Percentiles rank a stretch among this genome's conserved stretches.
Evolutionary conservation across 2,329 filamentous ascomycete genomes (phyloP).

Genomic region (Xylariaceae sp.): DNA sequence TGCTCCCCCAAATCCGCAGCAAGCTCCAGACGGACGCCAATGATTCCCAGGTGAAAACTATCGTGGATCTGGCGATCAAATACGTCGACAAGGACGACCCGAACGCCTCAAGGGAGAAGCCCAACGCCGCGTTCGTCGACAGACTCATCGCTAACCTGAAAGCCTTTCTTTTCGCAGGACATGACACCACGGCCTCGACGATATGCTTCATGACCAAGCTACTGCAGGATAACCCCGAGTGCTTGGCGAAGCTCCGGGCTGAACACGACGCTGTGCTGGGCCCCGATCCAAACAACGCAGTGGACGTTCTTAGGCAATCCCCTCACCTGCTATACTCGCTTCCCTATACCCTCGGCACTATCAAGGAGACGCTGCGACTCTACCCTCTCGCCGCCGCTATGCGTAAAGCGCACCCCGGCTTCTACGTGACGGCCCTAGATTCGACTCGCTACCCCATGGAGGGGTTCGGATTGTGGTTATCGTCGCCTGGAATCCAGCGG

Average conservation of each 20-base stretch:
- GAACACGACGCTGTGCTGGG: slow-evolving; percentile 47
- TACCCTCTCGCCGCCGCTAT: slow-evolving; percentile 40
- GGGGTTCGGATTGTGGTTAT: slow-evolving; percentile 38
- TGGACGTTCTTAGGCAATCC: slow-evolving; percentile 22
- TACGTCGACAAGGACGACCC: slow-evolving; percentile 34
- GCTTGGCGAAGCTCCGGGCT: slow-evolving; percentile 40
- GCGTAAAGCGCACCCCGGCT: slow-evolving; percentile 28
- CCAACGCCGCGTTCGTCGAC: slow-evolving; percentile 35
- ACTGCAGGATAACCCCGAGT: slow-evolving; percentile 40
- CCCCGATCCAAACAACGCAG: slow-evolving; percentile 33
- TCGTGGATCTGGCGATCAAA: slow-evolving; percentile 38
- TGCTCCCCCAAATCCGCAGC: slow-evolving; percentile 35
- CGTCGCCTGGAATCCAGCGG: slow-evolving; percentile 30
- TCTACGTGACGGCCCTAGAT: slow-evolving; percentile 32
- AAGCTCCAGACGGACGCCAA: slow-evolving; percentile 27
- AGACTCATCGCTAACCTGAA: slow-evolving; percentile 44
- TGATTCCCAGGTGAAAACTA: slow-evolving; percentile 33
- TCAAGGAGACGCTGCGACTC: slow-evolving; percentile 47
- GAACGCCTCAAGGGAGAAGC: slow-evolving; percentile 27
- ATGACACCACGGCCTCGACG: slow-evolving; percentile 46
- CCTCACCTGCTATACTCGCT: slow-evolving; percentile 43
- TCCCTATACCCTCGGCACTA: slow-evolving; percentile 45
- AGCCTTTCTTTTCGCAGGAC: slow-evolving; percentile 46
- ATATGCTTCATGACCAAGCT: slow-evolving; percentile 44
- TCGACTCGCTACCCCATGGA: slow-evolving; percentile 36